Conservation (phyloP, 2,329 filamentous ascomycete genomes). For the Scytalidium sp. region DNA sequence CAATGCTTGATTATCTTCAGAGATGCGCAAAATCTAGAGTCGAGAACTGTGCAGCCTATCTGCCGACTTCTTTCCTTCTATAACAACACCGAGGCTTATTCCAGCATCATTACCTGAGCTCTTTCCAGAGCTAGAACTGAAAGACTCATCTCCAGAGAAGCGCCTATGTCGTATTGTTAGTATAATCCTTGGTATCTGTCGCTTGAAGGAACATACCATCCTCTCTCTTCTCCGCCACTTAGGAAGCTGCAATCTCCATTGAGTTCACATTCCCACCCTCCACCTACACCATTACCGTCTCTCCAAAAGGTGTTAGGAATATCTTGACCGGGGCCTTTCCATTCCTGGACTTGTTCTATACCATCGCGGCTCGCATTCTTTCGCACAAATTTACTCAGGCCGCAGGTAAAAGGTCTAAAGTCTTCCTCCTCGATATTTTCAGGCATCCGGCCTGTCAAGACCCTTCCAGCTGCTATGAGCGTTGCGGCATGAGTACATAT, state of each 20-base stretch:
- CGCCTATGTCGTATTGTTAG: slow-evolving; percentile 31
- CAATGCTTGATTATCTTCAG: no score
- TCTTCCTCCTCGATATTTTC: slow-evolving; percentile 70
- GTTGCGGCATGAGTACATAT: slow-evolving; percentile 89
- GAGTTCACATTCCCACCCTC: slow-evolving; percentile 74
- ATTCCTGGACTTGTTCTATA: slow-evolving; percentile 34
- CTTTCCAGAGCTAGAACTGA: slow-evolving; percentile 32
- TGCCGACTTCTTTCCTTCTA: slow-evolving; percentile 26
- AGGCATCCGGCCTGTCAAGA: slow-evolving; percentile 76
- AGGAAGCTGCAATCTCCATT: slow-evolving; percentile 89
- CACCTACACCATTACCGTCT: slow-evolving; percentile 59
- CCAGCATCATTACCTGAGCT: slow-evolving; percentile 25
- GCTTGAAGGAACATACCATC: slow-evolving; percentile 61
- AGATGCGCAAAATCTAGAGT: slow-evolving; percentile 4
- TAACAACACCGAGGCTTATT: slow-evolving; percentile 29
- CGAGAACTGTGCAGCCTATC: slow-evolving; percentile 5
- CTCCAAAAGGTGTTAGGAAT: slow-evolving; percentile 51
- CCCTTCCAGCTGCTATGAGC: slow-evolving; percentile 81
- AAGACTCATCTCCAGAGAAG: slow-evolving; percentile 57
- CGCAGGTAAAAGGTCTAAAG: slow-evolving; percentile 82
- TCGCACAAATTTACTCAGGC: slow-evolving; percentile 66
- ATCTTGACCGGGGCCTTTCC: slow-evolving; percentile 30
- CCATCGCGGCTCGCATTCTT: slow-evolving; percentile 33
- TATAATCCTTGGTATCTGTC: neutral
- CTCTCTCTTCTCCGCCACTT: slow-evolving; percentile 75